Base-by-base conservation (phyloP, 2,329 filamentous ascomycete genomes). In the Claviceps citrina region DNA sequence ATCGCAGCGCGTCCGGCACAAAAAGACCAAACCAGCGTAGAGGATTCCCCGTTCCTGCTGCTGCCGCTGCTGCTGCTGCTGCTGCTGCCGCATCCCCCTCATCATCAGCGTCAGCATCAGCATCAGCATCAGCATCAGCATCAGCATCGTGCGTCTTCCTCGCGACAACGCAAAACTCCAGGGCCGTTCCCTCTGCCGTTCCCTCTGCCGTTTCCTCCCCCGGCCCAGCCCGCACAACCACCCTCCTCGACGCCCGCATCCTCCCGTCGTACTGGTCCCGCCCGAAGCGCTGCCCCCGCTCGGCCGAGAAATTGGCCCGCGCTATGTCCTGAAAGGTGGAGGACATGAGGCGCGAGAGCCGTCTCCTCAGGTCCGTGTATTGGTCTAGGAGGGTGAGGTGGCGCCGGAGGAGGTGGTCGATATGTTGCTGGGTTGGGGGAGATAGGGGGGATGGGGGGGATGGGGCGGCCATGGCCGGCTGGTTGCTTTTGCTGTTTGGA, bases 281-380 rank as follows among this genome's bases (percentile, higher is more conserved):
- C 3, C 81, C 81, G 54, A 81, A 86, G 31, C 74, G 66, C 45
- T 74, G 56, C 25, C 77, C 71, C 10, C 72, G 64, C 52, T 74
- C 67, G n/a, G 73, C 74, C 22, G 72, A 64, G 58, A 84, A 86
- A 60, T 86, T 85, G 45, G 83, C 82, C 42, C 81, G 72, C n/a
- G 82, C 78, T 31, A 87, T 65, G 47, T 65, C 61, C 41, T 71
- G 68, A 52, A 67, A 73, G 46, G 81, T 67, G 38, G 61, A 60
- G 16, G 68, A 61, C 46, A 84, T 70, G 16, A 72, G 59, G 10
- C 55, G 52, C 32, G 65, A 63, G 28, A 86, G 66, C 32, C 67
- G 55, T 20, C 62, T 53, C 43, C 73, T 73, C 3, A 81, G 68
- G 16, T 58, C 56, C 10, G 74, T 72, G 62, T 87, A 86, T 50